These are phyloP conservation scores for Globisporangium paroecandrum DNA, from an alignment of 352 stramenopile genomes.

Conservation along the genomic window DNA sequence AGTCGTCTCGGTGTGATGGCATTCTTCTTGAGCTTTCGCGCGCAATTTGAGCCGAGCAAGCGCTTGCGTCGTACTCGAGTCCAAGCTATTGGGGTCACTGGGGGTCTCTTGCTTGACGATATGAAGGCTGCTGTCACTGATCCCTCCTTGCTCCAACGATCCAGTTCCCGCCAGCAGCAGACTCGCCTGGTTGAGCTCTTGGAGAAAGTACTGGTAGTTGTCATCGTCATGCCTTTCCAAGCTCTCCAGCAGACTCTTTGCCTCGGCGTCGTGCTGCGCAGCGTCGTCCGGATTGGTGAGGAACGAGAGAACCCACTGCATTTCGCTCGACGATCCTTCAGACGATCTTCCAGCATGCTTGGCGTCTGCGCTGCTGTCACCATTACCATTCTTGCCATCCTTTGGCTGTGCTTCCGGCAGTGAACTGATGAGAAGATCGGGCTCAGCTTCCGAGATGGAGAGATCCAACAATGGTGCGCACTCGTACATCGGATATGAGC, in stretches of 20 bases:
- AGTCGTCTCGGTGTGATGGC: background rate
- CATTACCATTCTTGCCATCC: slow-evolving; percentile 1
- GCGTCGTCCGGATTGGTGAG: slow-evolving; percentile 46
- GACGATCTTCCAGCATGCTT: slow-evolving; percentile 8
- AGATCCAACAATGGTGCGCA: slow-evolving; percentile 44
- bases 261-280: slow-evolving; percentile 44
- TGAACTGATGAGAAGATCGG: slow-evolving; percentile 51
- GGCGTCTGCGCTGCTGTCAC: background rate
- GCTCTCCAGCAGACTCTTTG: slow-evolving; percentile 46
- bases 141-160: background rate
- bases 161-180: slow-evolving; percentile 15
- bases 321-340: slow-evolving; percentile 31
- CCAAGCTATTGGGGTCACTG: background rate
- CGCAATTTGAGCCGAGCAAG: background rate
- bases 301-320: slow-evolving; percentile 75
- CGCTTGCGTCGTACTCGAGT: background rate
- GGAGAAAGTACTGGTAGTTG: slow-evolving; percentile 71
- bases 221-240: slow-evolving; percentile 50
- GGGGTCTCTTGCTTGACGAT: background rate
- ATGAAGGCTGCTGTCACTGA: background rate
- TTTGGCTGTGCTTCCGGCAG: slow-evolving; percentile 17
- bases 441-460: slow-evolving; percentile 48
- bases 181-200: slow-evolving; percentile 53
- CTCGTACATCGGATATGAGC: slow-evolving; percentile 3
- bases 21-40: background rate